Conservation (phyloP, 176 grass and related monocot species). For the Juncus effusus region DNA sequence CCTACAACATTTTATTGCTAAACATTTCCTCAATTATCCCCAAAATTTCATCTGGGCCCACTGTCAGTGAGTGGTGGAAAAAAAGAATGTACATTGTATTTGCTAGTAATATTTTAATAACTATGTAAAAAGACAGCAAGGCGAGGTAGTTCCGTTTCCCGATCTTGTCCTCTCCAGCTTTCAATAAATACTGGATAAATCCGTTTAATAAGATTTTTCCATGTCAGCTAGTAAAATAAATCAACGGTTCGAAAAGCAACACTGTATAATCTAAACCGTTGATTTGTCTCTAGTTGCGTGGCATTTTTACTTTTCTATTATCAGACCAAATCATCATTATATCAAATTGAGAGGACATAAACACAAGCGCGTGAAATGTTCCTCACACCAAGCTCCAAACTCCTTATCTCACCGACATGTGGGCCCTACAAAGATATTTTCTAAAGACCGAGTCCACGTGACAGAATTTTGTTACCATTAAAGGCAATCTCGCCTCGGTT, state of each 20-base stretch:
- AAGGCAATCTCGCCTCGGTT: constrained; percentile 1
- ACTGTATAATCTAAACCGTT: neutral
- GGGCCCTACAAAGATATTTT: neutral
- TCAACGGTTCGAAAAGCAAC: neutral
- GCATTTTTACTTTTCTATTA: neutral
- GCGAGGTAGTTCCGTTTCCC: neutral
- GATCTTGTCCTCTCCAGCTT: neutral
- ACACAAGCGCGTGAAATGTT: no score
- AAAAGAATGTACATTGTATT: neutral
- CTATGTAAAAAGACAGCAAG: neutral
- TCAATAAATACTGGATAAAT: neutral
- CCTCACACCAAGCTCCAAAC: neutral
- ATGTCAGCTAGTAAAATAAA: neutral
- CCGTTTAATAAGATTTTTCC: neutral
- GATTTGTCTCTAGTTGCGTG: constrained; percentile 11
- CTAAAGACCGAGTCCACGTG: neutral
- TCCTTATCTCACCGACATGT: no score
- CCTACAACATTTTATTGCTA: neutral
- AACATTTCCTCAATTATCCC: neutral
- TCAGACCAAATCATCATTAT: neutral
- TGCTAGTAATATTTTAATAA: constrained; percentile 3
- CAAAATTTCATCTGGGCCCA: neutral
- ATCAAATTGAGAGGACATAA: neutral
- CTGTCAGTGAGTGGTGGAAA: constrained; percentile 8
- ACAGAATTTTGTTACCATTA: neutral